Conservation (phyloP, 208 protist species). For the Porcisia deanei region DNA sequence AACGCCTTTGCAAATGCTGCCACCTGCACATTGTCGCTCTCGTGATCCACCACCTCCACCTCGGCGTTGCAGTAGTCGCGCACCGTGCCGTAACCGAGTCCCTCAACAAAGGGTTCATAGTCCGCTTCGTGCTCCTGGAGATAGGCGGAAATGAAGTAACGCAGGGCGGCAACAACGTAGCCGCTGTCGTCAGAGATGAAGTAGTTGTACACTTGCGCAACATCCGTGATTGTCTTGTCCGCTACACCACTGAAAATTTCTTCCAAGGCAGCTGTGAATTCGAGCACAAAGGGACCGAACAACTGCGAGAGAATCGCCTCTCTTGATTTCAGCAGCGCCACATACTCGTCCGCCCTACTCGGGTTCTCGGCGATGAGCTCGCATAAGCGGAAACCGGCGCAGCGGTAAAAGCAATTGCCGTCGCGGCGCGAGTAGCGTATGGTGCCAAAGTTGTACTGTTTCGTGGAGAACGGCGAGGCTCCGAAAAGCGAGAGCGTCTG, state of each 20-base stretch:
- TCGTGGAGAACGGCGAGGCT: constrained; percentile 7
- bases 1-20: constrained; percentile 71
- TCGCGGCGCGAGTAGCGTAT: constrained; percentile 78
- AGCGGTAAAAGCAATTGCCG: constrained; percentile 91
- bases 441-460: constrained; percentile 18
- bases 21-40: constrained; percentile 82
- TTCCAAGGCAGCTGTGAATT: constrained; percentile 68
- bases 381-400: constrained; percentile 62
- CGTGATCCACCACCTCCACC: constrained; percentile 78
- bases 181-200: constrained; percentile 37
- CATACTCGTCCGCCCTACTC: constrained; percentile 18
- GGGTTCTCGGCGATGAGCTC: constrained; percentile 34
- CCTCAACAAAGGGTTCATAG: constrained; percentile 79
- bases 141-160: constrained; percentile 76
- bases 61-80: constrained; percentile 70
- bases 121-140: constrained; percentile 58
- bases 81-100: constrained; percentile 54
- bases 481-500: constrained; percentile 58
- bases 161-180: constrained; percentile 73
- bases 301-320: constrained; percentile 31
- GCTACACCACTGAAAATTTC: constrained; percentile 37
- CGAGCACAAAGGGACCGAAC: constrained; percentile 73
- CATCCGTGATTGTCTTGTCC: constrained; percentile 22
- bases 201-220: constrained; percentile 21
- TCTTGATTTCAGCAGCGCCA: constrained; percentile 20